Evolutionary conservation across 768 basidiomycete genomes (phyloP), one percentile per base, ranked within the genome.

Genomic region (Lyophyllum semitale): DNA sequence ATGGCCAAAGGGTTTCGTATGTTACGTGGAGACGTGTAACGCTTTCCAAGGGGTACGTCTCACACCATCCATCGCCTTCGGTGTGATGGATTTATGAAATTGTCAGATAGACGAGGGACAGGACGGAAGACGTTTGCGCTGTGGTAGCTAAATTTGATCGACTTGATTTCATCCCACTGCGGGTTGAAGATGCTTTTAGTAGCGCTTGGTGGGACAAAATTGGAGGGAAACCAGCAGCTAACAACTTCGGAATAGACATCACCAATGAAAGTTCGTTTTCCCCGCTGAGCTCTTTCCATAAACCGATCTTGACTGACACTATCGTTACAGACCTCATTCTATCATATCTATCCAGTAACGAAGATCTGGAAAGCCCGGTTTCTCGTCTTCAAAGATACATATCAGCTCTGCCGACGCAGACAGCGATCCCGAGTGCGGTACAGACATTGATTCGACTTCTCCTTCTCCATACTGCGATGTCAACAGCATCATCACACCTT

Each of bases 141-240:
- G 64, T 77, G n/a, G 73, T 88, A 15, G 65, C 74, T 37, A 66
- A 70, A n/a, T 84, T 85, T 52, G 68, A 72, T 5, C 72, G 69
- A 30, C 71, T 87, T 57, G 80, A 84, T 20, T 87, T 89, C 54
- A 64, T 89, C 32, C 76, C 84, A 1, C 65, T 92, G 43, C 80
- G 83, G 12, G 66, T 93, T 44, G 89, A 93, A 68, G 79, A 90
- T 67, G 89, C 88, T 1, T 93, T 93, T 63, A 84, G 88, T 63
- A 66, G 67, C 17, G 60, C 66, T 15, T 91, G 89, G 89, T 91
- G 89, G 89, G 60, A 72, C 43, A 68, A 59, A 12, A 68, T 83
- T 8, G 77, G 79, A 20, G 72, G 77, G 3, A 55, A 59, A 26
- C 57, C 64, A 5, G 54, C 48, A 48, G 45, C 35, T 30, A 57